These are phyloP conservation scores for Pythium brassicae DNA, from an alignment of 352 stramenopile species.

Conservation along the genomic window DNA sequence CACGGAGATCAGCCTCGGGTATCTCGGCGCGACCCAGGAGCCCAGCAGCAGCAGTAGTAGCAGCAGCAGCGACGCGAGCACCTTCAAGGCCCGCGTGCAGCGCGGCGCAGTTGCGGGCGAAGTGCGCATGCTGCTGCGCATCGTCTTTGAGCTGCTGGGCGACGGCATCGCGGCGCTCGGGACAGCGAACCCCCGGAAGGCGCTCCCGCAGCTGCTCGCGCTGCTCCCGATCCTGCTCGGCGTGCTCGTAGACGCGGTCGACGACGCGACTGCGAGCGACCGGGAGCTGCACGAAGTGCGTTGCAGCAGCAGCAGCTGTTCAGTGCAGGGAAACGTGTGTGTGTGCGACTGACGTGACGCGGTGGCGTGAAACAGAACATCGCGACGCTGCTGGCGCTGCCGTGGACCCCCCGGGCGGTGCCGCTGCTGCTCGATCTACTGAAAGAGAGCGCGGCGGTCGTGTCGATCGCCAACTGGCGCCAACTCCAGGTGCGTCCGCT, in stretches of 20 bases:
- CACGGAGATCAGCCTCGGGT: slow-evolving; percentile 68
- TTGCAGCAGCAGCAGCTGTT: too few species aligned
- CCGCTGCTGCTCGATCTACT: slow-evolving; percentile 56
- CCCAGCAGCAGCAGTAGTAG: slow-evolving; percentile 9
- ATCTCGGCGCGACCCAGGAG: slow-evolving; percentile 43
- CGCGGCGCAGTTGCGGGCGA: slow-evolving; percentile 35
- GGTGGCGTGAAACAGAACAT: slow-evolving; percentile 24
- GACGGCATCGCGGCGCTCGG: slow-evolving; percentile 30
- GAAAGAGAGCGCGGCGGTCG: slow-evolving; percentile 37
- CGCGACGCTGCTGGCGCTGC: slow-evolving; percentile 60
- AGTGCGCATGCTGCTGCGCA: slow-evolving; percentile 45
- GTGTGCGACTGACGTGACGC: neutral
- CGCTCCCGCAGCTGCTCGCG: slow-evolving; percentile 55
- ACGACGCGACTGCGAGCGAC: slow-evolving; percentile 1
- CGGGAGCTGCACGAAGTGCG: slow-evolving; percentile 25
- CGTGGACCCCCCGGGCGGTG: slow-evolving; percentile 50
- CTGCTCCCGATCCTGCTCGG: slow-evolving; percentile 53
- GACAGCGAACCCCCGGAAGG: slow-evolving; percentile 20
- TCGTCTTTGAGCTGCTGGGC: slow-evolving; percentile 47
- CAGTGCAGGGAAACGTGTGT: neutral
- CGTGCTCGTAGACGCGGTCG: slow-evolving; percentile 26
- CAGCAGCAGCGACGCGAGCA: neutral
- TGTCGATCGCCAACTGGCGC: slow-evolving; percentile 41
- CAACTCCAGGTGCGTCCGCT: slow-evolving; percentile 38
- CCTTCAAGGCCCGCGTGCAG: slow-evolving; percentile 3